Conservation (phyloP, 139 green algal genomes). For the Auxenochlorella pyrenoidosa region DNA sequence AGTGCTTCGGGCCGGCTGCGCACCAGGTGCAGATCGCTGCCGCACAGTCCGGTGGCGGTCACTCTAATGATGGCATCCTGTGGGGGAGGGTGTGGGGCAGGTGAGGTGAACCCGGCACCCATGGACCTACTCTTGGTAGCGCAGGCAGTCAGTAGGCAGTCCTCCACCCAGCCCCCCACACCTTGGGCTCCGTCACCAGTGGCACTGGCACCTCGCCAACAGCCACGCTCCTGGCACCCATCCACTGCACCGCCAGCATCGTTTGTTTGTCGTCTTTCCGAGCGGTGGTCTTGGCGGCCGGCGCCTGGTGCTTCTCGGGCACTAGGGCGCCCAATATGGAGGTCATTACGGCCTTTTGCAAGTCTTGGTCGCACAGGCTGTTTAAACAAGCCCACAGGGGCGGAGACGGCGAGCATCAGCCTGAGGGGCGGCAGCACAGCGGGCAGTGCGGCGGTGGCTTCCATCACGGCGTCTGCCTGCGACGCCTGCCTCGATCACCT, state of each 20-base stretch:
- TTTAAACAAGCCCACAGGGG: neutral
- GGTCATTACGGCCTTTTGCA: neutral
- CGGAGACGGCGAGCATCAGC: too few relatives aligned
- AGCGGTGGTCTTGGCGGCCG: neutral
- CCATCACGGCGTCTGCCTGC: too few relatives aligned
- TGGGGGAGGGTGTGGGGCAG: neutral
- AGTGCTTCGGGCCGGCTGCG: too few relatives aligned
- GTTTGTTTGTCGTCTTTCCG: neutral
- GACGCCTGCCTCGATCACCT: too few relatives aligned
- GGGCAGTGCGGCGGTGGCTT: too few relatives aligned
- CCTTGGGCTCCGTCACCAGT: neutral
- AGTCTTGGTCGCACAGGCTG: neutral
- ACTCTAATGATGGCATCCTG: slow-evolving; percentile 70
- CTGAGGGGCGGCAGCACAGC: too few relatives aligned
- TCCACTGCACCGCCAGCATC: slow-evolving; percentile 15
- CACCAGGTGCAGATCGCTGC: slow-evolving; percentile 75
- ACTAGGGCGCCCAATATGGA: neutral
- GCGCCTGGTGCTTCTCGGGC: neutral
- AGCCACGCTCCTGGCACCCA: neutral
- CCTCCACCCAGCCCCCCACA: neutral
- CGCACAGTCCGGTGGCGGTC: slow-evolving; percentile 73
- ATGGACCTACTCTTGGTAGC: neutral
- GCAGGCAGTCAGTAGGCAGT: too few relatives aligned
- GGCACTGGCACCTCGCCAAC: neutral
- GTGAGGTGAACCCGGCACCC: neutral